phyloP scores from a whole-genome alignment of 2,329 filamentous ascomycete genomes.

The Ophiosphaerella herpotricha region DNA sequence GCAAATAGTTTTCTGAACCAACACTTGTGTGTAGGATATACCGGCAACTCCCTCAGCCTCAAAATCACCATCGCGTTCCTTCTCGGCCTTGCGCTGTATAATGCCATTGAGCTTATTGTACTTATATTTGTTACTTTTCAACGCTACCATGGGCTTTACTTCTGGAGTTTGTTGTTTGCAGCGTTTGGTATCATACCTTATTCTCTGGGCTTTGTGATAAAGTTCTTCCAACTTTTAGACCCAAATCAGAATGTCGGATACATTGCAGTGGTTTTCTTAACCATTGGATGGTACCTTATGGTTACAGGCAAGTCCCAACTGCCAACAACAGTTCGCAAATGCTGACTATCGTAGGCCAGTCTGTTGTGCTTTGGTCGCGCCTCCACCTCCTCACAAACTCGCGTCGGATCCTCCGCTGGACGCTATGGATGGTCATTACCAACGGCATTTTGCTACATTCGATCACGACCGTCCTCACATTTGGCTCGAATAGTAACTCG shows the following conservation, averaged over 20 bases:
- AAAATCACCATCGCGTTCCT: constrained; percentile 45
- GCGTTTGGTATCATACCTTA: constrained; percentile 54
- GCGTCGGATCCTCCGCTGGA: constrained; percentile 52
- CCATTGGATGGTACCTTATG: constrained; percentile 63
- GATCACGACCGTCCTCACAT: constrained; percentile 60
- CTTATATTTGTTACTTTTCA: constrained; percentile 56
- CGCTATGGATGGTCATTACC: constrained; percentile 62
- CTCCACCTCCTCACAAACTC: constrained; percentile 64
- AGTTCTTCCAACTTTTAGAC: constrained; percentile 43
- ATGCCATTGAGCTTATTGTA: constrained; percentile 52
- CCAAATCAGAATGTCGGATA: constrained; percentile 31
- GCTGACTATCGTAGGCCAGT: constrained; percentile 52
- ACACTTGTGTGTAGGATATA: constrained; percentile 29
- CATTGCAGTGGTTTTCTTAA: constrained; percentile 51
- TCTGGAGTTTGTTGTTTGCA: constrained; percentile 54
- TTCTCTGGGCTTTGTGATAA: constrained; percentile 54
- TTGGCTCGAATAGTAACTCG: constrained; percentile 53
- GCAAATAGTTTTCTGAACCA: neutral
- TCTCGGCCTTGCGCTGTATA: constrained; percentile 45
- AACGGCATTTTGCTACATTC: constrained; percentile 60
- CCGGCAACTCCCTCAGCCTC: constrained; percentile 34
- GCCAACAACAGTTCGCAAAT: constrained; percentile 4
- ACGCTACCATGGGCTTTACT: constrained; percentile 54
- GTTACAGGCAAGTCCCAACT: constrained; percentile 50
- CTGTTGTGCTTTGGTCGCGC: constrained; percentile 65